Evolutionary conservation across 495 filamentous ascomycete species (phyloP).

Genomic region (Neurospora sublineolata): DNA sequence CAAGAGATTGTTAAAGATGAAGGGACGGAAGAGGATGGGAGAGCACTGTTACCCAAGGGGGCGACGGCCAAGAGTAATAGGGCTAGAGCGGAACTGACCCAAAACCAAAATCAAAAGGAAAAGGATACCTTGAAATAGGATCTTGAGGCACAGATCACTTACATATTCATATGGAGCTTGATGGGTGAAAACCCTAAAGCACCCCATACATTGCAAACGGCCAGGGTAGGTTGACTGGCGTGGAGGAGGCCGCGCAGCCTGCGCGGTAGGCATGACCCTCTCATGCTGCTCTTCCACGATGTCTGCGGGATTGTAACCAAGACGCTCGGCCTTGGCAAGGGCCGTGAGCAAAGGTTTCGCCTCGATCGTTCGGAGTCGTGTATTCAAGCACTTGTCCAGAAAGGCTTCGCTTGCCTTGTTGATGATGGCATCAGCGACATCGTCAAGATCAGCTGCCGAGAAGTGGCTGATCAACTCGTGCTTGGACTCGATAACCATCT

Average conservation of each 20-base stretch:
- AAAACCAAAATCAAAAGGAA: constrained; percentile 19
- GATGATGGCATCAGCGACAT: constrained; percentile 28
- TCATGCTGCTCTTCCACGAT: constrained; percentile 25
- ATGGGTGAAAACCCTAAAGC: constrained; percentile 28
- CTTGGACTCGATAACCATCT: constrained; percentile 31
- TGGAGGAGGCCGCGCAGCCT: constrained; percentile 1
- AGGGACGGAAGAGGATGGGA: constrained; percentile 23
- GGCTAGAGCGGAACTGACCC: constrained; percentile 21
- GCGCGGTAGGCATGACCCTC: constrained; percentile 16
- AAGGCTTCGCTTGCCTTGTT: constrained; percentile 33
- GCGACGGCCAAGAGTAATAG: constrained; percentile 11
- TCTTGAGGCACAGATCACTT: constrained; percentile 9
- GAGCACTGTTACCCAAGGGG: constrained; percentile 29
- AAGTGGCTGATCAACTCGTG: constrained; percentile 30
- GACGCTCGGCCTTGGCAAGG: constrained; percentile 37
- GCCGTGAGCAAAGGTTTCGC: constrained; percentile 37
- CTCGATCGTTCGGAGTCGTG: constrained; percentile 35
- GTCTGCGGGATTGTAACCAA: constrained; percentile 36
- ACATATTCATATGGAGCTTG: constrained; percentile 28
- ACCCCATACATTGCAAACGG: constrained; percentile 25
- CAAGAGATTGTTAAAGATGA: constrained; percentile 53
- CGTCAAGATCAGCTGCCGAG: constrained; percentile 23
- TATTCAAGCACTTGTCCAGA: constrained; percentile 34
- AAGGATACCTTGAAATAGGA: not conserved
- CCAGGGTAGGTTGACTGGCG: not conserved